Percentiles rank a stretch among this genome's conserved stretches.
These are phyloP conservation scores for Pythium phragmitis DNA, from an alignment of 352 stramenopile species.

Conservation along the genomic window DNA sequence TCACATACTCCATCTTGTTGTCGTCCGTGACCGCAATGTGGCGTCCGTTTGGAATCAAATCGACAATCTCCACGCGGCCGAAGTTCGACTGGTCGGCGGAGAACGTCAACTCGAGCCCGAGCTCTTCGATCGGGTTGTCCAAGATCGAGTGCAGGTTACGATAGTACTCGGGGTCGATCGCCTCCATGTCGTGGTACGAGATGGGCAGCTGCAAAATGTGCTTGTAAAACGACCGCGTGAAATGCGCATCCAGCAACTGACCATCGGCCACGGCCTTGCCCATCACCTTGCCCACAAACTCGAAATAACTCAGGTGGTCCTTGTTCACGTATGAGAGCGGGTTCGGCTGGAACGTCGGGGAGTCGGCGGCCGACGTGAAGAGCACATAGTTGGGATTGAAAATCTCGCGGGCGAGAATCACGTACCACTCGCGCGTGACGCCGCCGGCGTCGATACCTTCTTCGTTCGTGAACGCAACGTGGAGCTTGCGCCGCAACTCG, in stretches of 20 bases:
- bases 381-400: conserved; percentile 99
- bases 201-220: conserved; percentile 98
- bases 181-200: conserved; percentile 98
- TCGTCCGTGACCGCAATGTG: conserved; percentile 88
- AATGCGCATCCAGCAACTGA: conserved; percentile 98
- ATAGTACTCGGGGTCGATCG: conserved; percentile 96
- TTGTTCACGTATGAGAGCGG: conserved; percentile 98
- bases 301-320: conserved; percentile 99
- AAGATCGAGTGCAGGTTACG: conserved; percentile 92
- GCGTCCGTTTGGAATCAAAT: conserved; percentile 88
- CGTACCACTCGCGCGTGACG: conserved; percentile 98
- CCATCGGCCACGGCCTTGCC: conserved; percentile 99
- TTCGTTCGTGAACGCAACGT: conserved; percentile 98
- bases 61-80: conserved; percentile 82
- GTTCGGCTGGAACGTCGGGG: conserved; percentile 99
- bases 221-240: conserved; percentile 98
- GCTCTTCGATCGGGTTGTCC: conserved; percentile 79
- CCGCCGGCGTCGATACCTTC: conserved; percentile 99
- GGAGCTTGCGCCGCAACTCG: conserved; percentile 95
- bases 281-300: conserved; percentile 97
- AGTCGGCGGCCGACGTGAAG: conserved; percentile 98
- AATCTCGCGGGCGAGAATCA: conserved; percentile 99
- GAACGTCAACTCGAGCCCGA: conserved; percentile 92
- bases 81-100: conserved; percentile 91
- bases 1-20: conserved; percentile 95